A percentile compares a stretch with the other conserved stretches of the same genome.
These are phyloP conservation scores for Penicillium rolfsii DNA, from an alignment of 2,329 filamentous ascomycete species.

Conservation along the genomic window DNA sequence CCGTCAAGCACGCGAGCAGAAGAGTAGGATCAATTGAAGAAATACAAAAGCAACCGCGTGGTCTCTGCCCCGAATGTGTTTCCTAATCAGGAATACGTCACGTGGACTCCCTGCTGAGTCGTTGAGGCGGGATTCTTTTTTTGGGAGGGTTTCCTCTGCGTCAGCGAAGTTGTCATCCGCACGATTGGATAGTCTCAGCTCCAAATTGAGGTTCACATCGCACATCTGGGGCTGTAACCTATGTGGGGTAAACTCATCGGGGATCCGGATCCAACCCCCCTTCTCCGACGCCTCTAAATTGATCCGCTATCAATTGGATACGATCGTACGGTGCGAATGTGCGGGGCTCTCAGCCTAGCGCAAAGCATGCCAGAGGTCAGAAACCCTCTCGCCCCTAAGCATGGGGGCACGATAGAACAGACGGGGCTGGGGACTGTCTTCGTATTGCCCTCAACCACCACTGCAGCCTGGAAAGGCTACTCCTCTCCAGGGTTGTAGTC, in stretches of 20 bases:
- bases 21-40: conserved; percentile 3
- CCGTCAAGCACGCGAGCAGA: neutral
- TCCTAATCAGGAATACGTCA: conserved; percentile 28
- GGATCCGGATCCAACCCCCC: neutral
- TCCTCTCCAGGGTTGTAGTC: neutral
- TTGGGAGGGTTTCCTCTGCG: neutral
- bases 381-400: neutral
- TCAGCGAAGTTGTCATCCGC: neutral
- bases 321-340: conserved; percentile 3
- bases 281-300: neutral
- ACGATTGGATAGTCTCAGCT: conserved; percentile 9
- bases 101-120: conserved; percentile 17
- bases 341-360: conserved; percentile 6
- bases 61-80: conserved; percentile 13
- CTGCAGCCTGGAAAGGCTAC: neutral
- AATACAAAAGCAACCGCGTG: conserved; percentile 9
- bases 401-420: neutral
- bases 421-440: neutral
- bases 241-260: neutral
- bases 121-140: neutral
- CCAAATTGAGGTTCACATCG: conserved; percentile 13
- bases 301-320: conserved; percentile 9
- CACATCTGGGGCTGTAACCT: conserved; percentile 7
- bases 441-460: conserved; percentile 3
- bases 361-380: conserved; percentile 1